Conservation (phyloP, 495 filamentous ascomycete genomes). For the Aspergillus heteromorphus region DNA sequence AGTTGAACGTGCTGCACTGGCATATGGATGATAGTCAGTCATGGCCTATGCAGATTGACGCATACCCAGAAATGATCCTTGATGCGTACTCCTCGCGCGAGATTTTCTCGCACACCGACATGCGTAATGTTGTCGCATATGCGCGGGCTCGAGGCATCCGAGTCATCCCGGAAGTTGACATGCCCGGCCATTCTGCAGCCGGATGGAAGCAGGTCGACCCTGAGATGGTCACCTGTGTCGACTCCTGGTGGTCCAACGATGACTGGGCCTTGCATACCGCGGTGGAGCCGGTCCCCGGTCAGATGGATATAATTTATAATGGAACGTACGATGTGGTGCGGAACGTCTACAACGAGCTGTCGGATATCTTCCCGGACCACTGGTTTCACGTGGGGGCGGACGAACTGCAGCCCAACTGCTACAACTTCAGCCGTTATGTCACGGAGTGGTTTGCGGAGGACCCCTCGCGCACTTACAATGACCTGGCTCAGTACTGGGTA, state of each 20-base stretch:
- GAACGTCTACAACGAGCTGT: conserved; percentile 50
- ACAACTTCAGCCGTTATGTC: conserved; percentile 47
- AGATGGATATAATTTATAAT: conserved; percentile 51
- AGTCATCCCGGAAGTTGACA: conserved; percentile 48
- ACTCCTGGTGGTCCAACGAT: conserved; percentile 56
- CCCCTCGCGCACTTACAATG: conserved; percentile 45
- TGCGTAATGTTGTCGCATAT: conserved; percentile 41
- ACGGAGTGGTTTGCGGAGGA: conserved; percentile 46
- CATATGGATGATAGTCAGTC: conserved; percentile 48
- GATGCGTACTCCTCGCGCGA: conserved; percentile 50
- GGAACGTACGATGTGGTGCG: conserved; percentile 49
- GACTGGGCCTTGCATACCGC: conserved; percentile 46
- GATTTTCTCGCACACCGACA: conserved; percentile 32
- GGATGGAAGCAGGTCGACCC: conserved; percentile 53
- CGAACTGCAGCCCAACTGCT: conserved; percentile 49
- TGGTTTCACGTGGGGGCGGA: conserved; percentile 54
- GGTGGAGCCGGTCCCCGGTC: conserved; percentile 52
- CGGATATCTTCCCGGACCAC: conserved; percentile 45
- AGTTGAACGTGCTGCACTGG: conserved; percentile 51
- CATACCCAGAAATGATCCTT: conserved; percentile 48
- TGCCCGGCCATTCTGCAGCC: conserved; percentile 46
- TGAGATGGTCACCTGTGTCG: conserved; percentile 43
- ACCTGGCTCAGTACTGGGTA: conserved; percentile 51
- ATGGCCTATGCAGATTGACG: conserved; percentile 44
- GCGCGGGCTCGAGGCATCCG: conserved; percentile 43